Conservation (phyloP, 306 rosid genomes). For the Ormosia semicastrata region DNA sequence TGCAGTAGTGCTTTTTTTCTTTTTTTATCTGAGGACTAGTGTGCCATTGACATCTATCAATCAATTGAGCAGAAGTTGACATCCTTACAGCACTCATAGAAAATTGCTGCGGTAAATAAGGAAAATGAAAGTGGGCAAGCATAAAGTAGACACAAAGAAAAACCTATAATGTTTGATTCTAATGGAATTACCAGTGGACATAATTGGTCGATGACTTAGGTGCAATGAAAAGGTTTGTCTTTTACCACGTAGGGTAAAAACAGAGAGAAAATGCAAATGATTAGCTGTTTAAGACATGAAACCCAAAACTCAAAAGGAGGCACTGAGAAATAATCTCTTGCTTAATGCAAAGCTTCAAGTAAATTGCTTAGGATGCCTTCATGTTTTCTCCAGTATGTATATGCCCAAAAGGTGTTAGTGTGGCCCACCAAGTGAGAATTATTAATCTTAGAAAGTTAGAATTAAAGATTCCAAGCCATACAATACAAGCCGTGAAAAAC, state of each 20-base stretch:
- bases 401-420: neutral
- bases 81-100: neutral
- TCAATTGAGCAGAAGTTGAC: neutral
- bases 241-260: conserved; percentile 1
- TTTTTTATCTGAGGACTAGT: neutral
- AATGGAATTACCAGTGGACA: neutral
- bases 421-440: conserved; percentile 13
- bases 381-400: neutral
- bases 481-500: neutral
- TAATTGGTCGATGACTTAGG: neutral
- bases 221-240: neutral
- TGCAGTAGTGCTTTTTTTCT: neutral
- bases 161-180: neutral
- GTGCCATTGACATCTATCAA: neutral
- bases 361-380: neutral
- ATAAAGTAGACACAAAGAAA: neutral
- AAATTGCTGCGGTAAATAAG: neutral
- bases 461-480: conserved; percentile 11
- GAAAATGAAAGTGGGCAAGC: neutral
- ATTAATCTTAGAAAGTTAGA: neutral
- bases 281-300: neutral
- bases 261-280: neutral
- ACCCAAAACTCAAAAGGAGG: neutral
- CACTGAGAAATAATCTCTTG: neutral
- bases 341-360: neutral